phyloP scores from a whole-genome alignment of 1,284 basidiomycete genomes.

The Neolentinus lepideus region DNA sequence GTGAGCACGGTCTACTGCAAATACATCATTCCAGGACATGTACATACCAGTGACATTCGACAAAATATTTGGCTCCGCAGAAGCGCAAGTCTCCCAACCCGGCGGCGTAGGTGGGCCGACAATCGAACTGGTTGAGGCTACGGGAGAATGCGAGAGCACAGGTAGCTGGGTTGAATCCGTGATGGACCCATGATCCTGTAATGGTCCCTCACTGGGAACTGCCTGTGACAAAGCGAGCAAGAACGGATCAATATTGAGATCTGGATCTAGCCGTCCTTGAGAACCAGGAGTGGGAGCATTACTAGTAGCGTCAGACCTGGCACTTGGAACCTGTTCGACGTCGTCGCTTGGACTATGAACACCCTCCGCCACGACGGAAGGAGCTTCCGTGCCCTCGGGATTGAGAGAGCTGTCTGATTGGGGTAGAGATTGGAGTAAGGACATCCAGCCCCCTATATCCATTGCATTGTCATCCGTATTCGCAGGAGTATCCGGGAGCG shows the following conservation, averaged over 20 bases:
- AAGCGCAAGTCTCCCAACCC: conserved; percentile 13
- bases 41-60: not conserved
- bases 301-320: no score
- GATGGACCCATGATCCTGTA: not conserved
- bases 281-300: not conserved
- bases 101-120: conserved; percentile 25
- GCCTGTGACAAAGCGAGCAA: conserved; percentile 22
- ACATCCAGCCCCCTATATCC: conserved; percentile 43
- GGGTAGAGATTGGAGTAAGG: conserved; percentile 28
- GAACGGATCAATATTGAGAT: conserved; percentile 28
- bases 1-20: not conserved
- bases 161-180: conserved; percentile 13
- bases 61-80: conserved; percentile 8
- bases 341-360: not conserved
- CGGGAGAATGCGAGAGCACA: conserved; percentile 24
- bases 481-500: not conserved
- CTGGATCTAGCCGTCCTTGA: conserved; percentile 6
- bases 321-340: not conserved
- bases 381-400: not conserved
- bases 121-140: conserved; percentile 27
- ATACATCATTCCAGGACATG: not conserved
- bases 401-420: not conserved
- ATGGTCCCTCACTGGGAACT: not conserved
- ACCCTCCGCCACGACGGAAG: not conserved
- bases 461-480: conserved; percentile 20